These are phyloP conservation scores for Cryphonectria radicalis DNA, from an alignment of 2,329 filamentous ascomycete genomes.

Conservation along the genomic window DNA sequence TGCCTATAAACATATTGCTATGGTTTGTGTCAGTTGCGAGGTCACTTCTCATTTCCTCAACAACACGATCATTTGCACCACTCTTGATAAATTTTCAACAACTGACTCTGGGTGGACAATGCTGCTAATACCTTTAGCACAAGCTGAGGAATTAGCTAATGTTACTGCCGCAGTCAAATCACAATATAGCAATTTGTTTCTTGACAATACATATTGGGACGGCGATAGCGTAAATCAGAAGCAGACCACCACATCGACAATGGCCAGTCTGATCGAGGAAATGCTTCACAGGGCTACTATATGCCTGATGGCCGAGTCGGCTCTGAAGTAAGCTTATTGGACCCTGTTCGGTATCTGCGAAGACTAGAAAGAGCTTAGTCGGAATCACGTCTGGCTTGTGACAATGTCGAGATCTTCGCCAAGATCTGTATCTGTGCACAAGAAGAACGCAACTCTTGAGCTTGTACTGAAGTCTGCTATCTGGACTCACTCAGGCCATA, in stretches of 20 bases:
- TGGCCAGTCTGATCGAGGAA: not conserved
- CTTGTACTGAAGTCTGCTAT: not conserved
- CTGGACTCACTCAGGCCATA: not conserved
- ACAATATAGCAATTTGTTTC: not conserved
- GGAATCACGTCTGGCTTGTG: not conserved
- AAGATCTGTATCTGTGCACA: not conserved
- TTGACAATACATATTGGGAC: not conserved
- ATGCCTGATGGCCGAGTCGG: not conserved
- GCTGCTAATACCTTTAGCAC: not conserved
- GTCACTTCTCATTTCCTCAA: not conserved
- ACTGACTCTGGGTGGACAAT: too few species aligned
- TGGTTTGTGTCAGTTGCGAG: not conserved
- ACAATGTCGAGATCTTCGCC: not conserved
- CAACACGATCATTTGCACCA: too few species aligned
- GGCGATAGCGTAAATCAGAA: not conserved
- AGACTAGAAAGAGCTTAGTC: not conserved
- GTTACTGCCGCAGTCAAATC: not conserved
- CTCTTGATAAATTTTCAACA: too few species aligned
- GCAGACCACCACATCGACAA: not conserved
- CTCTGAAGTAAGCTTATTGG: not conserved
- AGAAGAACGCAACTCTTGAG: not conserved
- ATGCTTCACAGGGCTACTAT: not conserved
- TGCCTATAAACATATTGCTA: not conserved
- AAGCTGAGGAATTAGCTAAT: not conserved
- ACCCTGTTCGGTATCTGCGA: not conserved